These are phyloP conservation scores for Alternaria solani DNA, from an alignment of 2,329 filamentous ascomycete genomes.

Conservation along the genomic window DNA sequence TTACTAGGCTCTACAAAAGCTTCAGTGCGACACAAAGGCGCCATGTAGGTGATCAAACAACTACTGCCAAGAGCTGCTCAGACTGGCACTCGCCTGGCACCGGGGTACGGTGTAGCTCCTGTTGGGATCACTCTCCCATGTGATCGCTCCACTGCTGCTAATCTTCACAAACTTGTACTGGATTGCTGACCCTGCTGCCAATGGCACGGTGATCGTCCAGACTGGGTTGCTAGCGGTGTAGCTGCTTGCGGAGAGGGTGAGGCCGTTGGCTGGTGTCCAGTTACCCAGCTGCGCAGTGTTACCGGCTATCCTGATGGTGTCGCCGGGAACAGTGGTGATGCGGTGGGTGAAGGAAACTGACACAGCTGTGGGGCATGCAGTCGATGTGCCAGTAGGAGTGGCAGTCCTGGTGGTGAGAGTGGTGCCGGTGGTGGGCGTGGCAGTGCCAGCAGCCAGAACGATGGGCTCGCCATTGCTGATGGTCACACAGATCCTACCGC, in stretches of 20 bases:
- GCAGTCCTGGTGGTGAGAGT: conserved; percentile 21
- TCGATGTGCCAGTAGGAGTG: conserved; percentile 15
- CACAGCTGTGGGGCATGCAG: conserved; percentile 37
- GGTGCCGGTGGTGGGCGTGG: conserved; percentile 20
- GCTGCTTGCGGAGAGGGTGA: conserved; percentile 52
- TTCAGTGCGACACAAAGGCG: background rate
- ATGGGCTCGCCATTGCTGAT: conserved; percentile 56
- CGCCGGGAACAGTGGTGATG: conserved; percentile 58
- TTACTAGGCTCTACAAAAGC: background rate
- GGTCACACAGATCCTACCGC: conserved; percentile 54
- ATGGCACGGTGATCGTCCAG: conserved; percentile 55
- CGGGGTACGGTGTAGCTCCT: conserved; percentile 49
- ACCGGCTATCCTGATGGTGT: conserved; percentile 59
- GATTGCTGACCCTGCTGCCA: conserved; percentile 53
- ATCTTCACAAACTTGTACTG: conserved; percentile 58
- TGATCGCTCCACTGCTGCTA: conserved; percentile 54
- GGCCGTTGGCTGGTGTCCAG: conserved; percentile 53
- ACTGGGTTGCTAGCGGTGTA: conserved; percentile 58
- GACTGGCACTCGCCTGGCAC: conserved; percentile 35
- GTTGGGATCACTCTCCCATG: conserved; percentile 58
- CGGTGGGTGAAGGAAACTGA: conserved; percentile 57
- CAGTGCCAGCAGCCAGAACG: conserved; percentile 45
- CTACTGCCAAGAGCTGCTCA: conserved; percentile 34
- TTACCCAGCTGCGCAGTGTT: conserved; percentile 55
- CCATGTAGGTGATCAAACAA: background rate